These are phyloP conservation scores for Buxus sempervirens DNA, from an alignment of 164 flowering plant species.

Conservation along the genomic window DNA sequence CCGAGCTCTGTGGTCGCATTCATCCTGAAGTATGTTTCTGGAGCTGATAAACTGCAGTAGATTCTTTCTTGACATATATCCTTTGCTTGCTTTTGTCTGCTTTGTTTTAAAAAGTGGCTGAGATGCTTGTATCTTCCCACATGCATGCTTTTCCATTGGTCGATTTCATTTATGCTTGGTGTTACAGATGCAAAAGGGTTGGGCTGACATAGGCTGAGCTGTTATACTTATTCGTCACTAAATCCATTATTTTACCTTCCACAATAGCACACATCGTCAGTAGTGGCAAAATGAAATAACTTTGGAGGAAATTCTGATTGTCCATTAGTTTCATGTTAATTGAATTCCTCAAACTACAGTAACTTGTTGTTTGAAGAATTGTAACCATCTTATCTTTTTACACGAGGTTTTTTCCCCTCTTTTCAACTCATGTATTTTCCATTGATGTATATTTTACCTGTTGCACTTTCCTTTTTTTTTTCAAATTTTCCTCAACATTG, in stretches of 20 bases:
- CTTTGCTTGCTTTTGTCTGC: neutral
- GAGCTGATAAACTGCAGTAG: neutral
- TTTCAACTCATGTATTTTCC: too few species aligned
- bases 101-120: neutral
- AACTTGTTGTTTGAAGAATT: too few species aligned
- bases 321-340: too few species aligned
- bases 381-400: too few species aligned
- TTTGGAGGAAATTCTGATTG: too few species aligned
- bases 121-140: neutral
- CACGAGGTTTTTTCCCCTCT: too few species aligned
- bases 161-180: neutral
- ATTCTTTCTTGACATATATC: neutral
- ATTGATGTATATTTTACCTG: neutral
- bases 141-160: neutral
- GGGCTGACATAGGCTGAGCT: neutral
- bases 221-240: too few species aligned
- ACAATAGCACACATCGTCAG: too few species aligned
- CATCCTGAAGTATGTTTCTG: constrained; percentile 57
- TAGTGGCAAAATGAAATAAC: too few species aligned
- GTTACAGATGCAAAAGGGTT: neutral
- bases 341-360: too few species aligned
- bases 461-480: neutral
- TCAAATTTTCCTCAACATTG: neutral
- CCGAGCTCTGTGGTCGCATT: constrained; percentile 86
- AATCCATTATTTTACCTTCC: too few species aligned